Evolutionary conservation across 176 grass and related monocot species (phyloP), one percentile per base, ranked within the genome.

Genomic region (Cenchrus americanus): DNA sequence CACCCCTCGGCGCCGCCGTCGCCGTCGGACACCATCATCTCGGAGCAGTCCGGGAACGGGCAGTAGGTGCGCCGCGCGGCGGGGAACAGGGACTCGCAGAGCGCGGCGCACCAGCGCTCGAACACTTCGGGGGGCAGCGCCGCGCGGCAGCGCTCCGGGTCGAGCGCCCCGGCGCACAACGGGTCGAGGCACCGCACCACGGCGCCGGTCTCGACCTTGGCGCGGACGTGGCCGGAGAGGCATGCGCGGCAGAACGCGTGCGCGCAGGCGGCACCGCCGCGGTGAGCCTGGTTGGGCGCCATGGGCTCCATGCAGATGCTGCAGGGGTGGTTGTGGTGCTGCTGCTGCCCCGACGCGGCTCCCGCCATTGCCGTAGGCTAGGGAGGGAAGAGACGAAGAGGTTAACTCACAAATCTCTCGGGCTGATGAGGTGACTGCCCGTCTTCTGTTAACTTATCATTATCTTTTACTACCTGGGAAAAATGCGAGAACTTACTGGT

Each of bases 251-350:
- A 97, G 82, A 94, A 97, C 7, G 88, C 82, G 75, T 97, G 94
- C 32, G 71, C 34, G 71, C 94, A 97, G 44, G 22, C 57, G 26
- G 61, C 26, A 74, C 37, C 77, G 62, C 48, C 80, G 53, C 51
- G 66, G 69, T 80, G 84, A 9, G 78, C 32, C 22, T 83, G 66
- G 3, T 71, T 8, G 11, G 46, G 46, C 4, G 65, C 65, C 49
- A 87, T 80, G 7, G 57, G 34, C 19, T 97, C 91, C 89, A 94
- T 84, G 85, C 94, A 97, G 73, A 97, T 97, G 79, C 77, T 88
- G 85, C 94, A 97, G 37, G 18, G 15, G 54, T 42, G 52, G 13
- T 62, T 55, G 13, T 62, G 55, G 2, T 47, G 75, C 8, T 64
- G 57, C 54, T 69, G 14, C 15, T 15, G 24, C 61, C 10, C 10